These are phyloP conservation scores for Boechera divaricarpa DNA, from an alignment of 345 rosid species.

Conservation along the genomic window DNA sequence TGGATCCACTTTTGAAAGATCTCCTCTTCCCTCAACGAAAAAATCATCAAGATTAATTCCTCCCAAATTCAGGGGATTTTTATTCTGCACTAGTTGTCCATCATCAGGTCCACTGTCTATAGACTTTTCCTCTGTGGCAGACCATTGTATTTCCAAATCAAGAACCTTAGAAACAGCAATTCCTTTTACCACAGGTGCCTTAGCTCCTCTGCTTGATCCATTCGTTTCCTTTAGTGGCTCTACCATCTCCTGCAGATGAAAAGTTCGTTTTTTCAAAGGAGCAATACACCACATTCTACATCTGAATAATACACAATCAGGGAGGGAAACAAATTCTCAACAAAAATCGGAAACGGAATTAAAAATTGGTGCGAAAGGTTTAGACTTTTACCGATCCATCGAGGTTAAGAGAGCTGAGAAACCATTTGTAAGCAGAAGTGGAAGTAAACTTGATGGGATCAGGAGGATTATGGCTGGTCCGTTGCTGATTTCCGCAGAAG, in stretches of 20 bases:
- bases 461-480: conserved; percentile 52
- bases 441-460: conserved; percentile 69
- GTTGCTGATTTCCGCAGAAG: conserved; percentile 69
- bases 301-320: conserved; percentile 13
- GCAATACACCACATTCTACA: conserved; percentile 15
- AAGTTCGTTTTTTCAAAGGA: neutral
- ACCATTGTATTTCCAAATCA: conserved; percentile 74
- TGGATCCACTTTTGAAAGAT: conserved; percentile 29
- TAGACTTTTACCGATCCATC: conserved; percentile 74
- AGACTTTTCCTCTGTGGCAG: conserved; percentile 49
- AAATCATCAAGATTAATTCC: conserved; percentile 60
- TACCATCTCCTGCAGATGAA: conserved; percentile 70
- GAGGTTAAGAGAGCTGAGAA: conserved; percentile 69
- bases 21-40: conserved; percentile 51
- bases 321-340: neutral
- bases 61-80: conserved; percentile 49
- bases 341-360: neutral
- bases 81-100: conserved; percentile 34
- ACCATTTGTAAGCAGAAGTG: conserved; percentile 65
- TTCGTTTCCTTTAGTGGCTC: conserved; percentile 49
- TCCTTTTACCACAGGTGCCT: conserved; percentile 40
- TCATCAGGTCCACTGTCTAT: conserved; percentile 33
- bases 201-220: conserved; percentile 50
- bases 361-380: neutral
- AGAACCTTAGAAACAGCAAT: conserved; percentile 63